Evolutionary conservation across 257 asterid genomes (phyloP).

Genomic region (Gardenia jasminoides): DNA sequence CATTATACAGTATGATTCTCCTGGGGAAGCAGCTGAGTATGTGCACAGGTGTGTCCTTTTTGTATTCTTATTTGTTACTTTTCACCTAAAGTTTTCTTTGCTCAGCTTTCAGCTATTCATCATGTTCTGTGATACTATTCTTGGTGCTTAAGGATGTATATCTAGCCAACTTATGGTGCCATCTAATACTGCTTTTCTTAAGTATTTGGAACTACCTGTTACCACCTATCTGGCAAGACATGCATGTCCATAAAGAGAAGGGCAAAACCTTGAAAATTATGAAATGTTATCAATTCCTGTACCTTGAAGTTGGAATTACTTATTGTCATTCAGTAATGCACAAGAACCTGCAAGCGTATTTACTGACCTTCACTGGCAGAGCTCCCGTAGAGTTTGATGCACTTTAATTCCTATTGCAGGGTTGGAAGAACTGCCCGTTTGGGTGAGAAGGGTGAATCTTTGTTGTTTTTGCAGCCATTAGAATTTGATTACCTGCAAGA

Average conservation of each 20-base stretch:
- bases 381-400: not conserved
- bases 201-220: not conserved
- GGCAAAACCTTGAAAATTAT: not conserved
- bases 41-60: constrained; percentile 76
- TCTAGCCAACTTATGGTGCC: not conserved
- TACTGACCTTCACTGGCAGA: not conserved
- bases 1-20: constrained; percentile 96
- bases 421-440: constrained; percentile 98
- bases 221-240: not conserved
- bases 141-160: not conserved
- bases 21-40: constrained; percentile 98
- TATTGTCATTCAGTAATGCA: not conserved
- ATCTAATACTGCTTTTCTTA: not conserved
- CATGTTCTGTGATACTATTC: not conserved
- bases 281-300: not conserved
- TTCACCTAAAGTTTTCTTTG: not conserved
- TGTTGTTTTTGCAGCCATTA: constrained; percentile 73
- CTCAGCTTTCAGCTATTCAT: not conserved
- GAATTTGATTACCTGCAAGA: constrained; percentile 78
- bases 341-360: not conserved
- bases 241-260: not conserved
- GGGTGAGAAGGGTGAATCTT: constrained; percentile 79
- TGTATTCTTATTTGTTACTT: not conserved
- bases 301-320: not conserved
- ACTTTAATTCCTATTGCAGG: constrained; percentile 39